Evolutionary conservation across 805 yeast species (phyloP).

Genomic region (Danielia oregonensis): DNA sequence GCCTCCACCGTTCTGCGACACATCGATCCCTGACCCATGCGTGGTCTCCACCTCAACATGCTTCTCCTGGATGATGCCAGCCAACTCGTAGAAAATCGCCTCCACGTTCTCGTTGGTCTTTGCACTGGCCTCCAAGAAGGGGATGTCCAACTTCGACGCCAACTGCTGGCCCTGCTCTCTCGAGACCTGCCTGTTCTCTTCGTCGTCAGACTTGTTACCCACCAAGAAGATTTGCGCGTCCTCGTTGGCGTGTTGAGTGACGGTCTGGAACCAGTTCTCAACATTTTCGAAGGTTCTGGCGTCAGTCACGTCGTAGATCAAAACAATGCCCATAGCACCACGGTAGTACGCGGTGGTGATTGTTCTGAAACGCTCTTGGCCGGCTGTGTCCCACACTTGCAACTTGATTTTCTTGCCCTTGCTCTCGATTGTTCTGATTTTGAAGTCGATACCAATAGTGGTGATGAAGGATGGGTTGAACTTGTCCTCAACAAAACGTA

Average conservation of each 20-base stretch:
- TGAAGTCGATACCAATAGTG: slow-evolving; percentile 97
- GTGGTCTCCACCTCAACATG: slow-evolving; percentile 44
- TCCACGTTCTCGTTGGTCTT: slow-evolving; percentile 91
- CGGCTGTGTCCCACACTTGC: slow-evolving; percentile 97
- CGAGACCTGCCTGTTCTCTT: slow-evolving; percentile 79
- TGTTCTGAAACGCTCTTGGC: slow-evolving; percentile 94
- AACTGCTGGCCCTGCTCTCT: slow-evolving; percentile 87
- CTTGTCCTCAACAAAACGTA: slow-evolving; percentile 93
- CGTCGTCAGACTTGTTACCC: slow-evolving; percentile 94
- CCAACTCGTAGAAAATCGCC: slow-evolving; percentile 85
- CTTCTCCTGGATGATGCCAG: slow-evolving; percentile 80
- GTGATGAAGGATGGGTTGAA: slow-evolving; percentile 96
- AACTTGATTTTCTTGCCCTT: slow-evolving; percentile 90
- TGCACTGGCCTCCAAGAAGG: slow-evolving; percentile 95
- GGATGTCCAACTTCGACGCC: slow-evolving; percentile 82
- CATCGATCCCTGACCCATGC: slow-evolving; percentile 33
- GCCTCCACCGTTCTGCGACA: slow-evolving; percentile 26
- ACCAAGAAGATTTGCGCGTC: slow-evolving; percentile 92
- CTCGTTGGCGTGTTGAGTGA: slow-evolving; percentile 93
- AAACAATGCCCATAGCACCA: slow-evolving; percentile 84
- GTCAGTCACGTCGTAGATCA: slow-evolving; percentile 82
- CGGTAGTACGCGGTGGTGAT: slow-evolving; percentile 91
- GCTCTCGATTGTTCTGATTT: slow-evolving; percentile 91
- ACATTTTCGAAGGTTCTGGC: slow-evolving; percentile 90
- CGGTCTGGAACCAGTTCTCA: slow-evolving; percentile 93